Conservation (phyloP, 495 filamentous ascomycete species). For the Penicillium coprophilum region DNA sequence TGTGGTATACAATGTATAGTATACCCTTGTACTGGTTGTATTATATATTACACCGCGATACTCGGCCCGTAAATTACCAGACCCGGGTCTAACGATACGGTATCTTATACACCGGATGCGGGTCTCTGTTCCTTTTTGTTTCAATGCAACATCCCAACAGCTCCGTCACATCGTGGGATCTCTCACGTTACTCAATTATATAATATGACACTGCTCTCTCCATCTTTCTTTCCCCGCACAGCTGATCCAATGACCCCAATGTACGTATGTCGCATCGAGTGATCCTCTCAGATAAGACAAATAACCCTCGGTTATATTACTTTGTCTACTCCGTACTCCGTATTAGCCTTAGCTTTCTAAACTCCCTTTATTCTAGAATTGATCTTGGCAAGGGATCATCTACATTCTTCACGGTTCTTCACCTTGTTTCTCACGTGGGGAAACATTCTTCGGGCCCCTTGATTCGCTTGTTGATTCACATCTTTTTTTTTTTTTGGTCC, state of each 20-base stretch:
- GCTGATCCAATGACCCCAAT: too few species aligned
- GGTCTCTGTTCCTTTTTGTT: neutral
- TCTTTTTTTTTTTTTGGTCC: neutral
- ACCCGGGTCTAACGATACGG: neutral
- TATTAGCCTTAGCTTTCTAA: neutral
- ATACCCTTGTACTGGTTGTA: neutral
- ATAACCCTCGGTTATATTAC: constrained; percentile 15
- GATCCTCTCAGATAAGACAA: constrained; percentile 21
- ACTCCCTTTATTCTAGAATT: neutral
- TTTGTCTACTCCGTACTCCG: constrained; percentile 1
- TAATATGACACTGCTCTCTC: constrained; percentile 3
- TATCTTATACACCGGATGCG: constrained; percentile 7
- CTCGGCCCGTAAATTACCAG: neutral
- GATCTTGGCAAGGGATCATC: neutral
- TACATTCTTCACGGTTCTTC: constrained; percentile 8
- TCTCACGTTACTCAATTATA: neutral
- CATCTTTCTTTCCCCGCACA: neutral
- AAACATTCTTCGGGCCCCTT: constrained; percentile 12
- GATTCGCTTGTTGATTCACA: constrained; percentile 4
- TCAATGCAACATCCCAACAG: constrained; percentile 12
- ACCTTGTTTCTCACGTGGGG: constrained; percentile 3
- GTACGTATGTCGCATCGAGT: constrained; percentile 8
- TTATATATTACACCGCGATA: neutral
- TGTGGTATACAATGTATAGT: constrained; percentile 18
- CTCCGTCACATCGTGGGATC: neutral